These are phyloP conservation scores for Paramecium caudatum DNA, from an alignment of 73 alveolate genomes.

Conservation along the genomic window DNA sequence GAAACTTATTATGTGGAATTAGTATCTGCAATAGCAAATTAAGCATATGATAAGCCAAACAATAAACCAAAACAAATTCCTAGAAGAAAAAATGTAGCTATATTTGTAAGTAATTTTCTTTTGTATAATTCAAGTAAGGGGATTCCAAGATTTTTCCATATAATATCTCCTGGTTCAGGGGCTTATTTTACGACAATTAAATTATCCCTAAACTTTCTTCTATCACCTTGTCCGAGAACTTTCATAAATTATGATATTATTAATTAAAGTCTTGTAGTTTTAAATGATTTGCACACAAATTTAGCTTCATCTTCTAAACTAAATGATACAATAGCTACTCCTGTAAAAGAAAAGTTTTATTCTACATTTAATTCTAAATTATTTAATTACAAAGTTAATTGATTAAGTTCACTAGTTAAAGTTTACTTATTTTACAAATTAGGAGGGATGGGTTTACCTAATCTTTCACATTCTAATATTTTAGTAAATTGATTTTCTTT, in stretches of 20 bases:
- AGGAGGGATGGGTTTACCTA: neutral
- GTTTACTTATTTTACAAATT: neutral
- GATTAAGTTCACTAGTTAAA: neutral
- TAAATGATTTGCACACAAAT: neutral
- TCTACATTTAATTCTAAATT: neutral
- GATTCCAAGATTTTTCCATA: constrained; percentile 26
- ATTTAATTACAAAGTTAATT: neutral
- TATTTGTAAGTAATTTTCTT: constrained; percentile 16
- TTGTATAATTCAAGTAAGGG: neutral
- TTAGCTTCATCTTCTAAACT: constrained; percentile 37
- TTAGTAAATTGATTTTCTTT: constrained; percentile 16
- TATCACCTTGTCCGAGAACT: neutral
- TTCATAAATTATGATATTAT: neutral
- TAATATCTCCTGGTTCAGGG: constrained; percentile 66
- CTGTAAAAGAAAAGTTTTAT: neutral
- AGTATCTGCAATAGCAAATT: constrained; percentile 9
- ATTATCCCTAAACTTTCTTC: constrained; percentile 15
- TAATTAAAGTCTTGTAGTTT: neutral
- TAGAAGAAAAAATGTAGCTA: constrained; percentile 22
- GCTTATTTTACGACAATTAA: constrained; percentile 20
- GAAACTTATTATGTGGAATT: neutral
- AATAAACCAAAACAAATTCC: constrained; percentile 56
- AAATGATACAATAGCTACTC: neutral
- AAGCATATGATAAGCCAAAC: constrained; percentile 54
- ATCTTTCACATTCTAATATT: constrained; percentile 20